Evolutionary conservation across 306 rosid genomes (phyloP).

Genomic region (Elaeagnus macrophylla): DNA sequence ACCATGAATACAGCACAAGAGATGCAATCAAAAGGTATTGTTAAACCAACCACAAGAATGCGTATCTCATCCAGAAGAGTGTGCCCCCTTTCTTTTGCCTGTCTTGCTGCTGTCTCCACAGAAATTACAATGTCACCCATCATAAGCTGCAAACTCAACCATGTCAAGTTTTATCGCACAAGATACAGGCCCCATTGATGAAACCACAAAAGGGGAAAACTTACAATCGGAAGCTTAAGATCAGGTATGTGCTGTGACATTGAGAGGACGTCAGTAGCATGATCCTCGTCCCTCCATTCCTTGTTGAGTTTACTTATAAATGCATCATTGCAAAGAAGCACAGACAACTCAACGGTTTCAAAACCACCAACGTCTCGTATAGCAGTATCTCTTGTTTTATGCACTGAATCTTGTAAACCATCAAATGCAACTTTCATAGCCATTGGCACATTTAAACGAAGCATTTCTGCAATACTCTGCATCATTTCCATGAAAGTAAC

Average conservation of each 20-base stretch:
- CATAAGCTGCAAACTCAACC: slow-evolving; percentile 62
- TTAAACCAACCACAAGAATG: slow-evolving; percentile 64
- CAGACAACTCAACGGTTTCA: slow-evolving; percentile 62
- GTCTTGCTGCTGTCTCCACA: slow-evolving; percentile 83
- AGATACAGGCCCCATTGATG: slow-evolving; percentile 9
- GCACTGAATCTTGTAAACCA: slow-evolving; percentile 48
- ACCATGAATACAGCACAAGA: not conserved
- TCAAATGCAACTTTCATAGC: slow-evolving; percentile 72
- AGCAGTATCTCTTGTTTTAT: slow-evolving; percentile 58
- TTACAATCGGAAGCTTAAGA: slow-evolving; percentile 69
- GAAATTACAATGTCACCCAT: slow-evolving; percentile 84
- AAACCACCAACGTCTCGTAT: slow-evolving; percentile 62
- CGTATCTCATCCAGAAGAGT: slow-evolving; percentile 81
- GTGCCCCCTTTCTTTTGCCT: slow-evolving; percentile 84
- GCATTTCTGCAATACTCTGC: slow-evolving; percentile 73
- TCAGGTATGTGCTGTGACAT: slow-evolving; percentile 73
- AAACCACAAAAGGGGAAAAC: slow-evolving; percentile 6
- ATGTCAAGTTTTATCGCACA: slow-evolving; percentile 14
- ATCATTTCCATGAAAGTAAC: slow-evolving; percentile 14
- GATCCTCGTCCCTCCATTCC: slow-evolving; percentile 94
- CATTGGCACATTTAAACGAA: slow-evolving; percentile 61
- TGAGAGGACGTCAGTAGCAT: slow-evolving; percentile 75
- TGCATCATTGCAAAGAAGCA: slow-evolving; percentile 72
- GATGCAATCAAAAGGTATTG: slow-evolving; percentile 16
- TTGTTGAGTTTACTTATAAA: slow-evolving; percentile 72